Evolutionary conservation across 176 grass and related monocot species (phyloP).

Genomic region (Carex cristatella): DNA sequence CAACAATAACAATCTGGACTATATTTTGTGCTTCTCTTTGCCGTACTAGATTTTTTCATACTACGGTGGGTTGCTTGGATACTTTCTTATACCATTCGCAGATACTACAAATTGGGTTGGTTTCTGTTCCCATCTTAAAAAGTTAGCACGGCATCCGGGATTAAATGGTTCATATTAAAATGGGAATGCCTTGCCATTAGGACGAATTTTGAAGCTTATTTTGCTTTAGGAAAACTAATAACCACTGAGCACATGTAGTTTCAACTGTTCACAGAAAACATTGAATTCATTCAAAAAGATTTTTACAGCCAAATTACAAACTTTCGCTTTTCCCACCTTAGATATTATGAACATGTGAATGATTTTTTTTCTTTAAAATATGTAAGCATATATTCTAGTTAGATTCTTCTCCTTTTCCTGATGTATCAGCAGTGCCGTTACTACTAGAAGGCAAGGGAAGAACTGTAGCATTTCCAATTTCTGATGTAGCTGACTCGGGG

Average conservation of each 20-base stretch:
- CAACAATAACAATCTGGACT: no score
- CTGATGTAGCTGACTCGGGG: slow-evolving; percentile 22
- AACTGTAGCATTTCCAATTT: slow-evolving; percentile 35
- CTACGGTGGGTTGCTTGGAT: no score
- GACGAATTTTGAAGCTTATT: no score
- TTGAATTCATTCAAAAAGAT: not conserved
- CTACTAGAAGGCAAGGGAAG: slow-evolving; percentile 28
- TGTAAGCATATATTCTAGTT: not conserved
- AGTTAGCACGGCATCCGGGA: no score
- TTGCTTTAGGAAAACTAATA: not conserved
- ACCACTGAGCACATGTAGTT: not conserved
- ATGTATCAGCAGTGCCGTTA: slow-evolving; percentile 1
- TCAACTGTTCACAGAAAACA: not conserved
- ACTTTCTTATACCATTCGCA: no score
- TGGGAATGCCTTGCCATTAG: no score
- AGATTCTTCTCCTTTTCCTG: slow-evolving; percentile 24
- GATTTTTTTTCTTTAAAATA: not conserved
- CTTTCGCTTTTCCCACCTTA: not conserved
- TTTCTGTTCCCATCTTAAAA: no score
- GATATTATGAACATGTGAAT: not conserved
- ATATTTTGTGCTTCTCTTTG: no score
- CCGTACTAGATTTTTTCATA: no score
- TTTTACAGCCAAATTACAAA: not conserved
- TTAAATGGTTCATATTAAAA: no score
- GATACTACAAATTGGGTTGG: no score